Base-by-base conservation (phyloP, 306 rosid species). In the Erythrophleum fordii region DNA sequence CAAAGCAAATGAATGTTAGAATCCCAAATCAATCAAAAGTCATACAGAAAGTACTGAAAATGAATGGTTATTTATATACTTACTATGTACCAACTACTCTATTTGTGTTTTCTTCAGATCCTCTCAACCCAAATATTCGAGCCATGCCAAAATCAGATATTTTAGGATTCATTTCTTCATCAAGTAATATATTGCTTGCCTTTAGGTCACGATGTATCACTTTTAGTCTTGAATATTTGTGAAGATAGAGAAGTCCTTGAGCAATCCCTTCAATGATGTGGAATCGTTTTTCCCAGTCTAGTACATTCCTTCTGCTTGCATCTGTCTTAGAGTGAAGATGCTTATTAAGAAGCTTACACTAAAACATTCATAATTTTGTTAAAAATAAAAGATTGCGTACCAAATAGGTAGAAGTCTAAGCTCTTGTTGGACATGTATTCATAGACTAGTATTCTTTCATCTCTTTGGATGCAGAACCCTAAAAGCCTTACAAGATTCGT, bases 141-240 rank as follows among this genome's bases (percentile, higher is more conserved):
- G 86, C 90, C 87, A 89, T 51, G 23, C 87, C 88, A 66, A 86
- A 89, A 77, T 86, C 86, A 2, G 90, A 80, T 70, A 88, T 80
- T 80, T 86, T 82, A 1, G 87, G 86, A 31, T 77, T 89, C 88
- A 89, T 81, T 41, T 66, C 76, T 25, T 77, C 51, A 73, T 88
- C 89, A 69, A 88, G 85, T 17, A 83, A 73, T 31, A 78, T 69
- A 42, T 86, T 85, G 53, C 86, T 37, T 8, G 91, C 85, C 72
- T 88, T 88, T 53, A 85, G 31, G 41, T 88, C 86, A 18, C 81
- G 69, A 45, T 84, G 90, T 71, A 87, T 82, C 76, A 87, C 84
- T 67, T 52, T 87, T 18, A 82, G 41, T 48, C 90, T 86, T 3
- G 88, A 88, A 62, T 83, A 83, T 26, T 70, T 78, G 31, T 85